Evolutionary conservation across 31 red algal genomes (phyloP), one percentile per base, ranked within the genome.

Genomic region (Odonthalia washingtoniensis): DNA sequence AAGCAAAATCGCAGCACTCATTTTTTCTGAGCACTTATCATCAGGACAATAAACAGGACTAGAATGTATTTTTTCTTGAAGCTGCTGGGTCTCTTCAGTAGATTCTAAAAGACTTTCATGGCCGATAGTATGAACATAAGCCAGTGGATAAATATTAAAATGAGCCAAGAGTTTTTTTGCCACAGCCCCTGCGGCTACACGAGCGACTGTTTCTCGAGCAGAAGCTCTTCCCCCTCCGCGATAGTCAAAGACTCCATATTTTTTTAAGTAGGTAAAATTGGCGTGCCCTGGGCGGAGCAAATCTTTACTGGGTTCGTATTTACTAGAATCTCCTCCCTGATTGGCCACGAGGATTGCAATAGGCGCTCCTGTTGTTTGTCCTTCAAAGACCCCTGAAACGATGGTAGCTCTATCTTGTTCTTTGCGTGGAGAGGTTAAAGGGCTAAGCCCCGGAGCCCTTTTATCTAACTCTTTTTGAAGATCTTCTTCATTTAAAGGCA

Each of bases 191-290:
- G 77, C 77, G 27, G 77, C 77, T 30, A 80, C 77, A 40, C 77
- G 77, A 27, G 24, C 44, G n/a, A 57, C 36, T n/a, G 77, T 80
- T 80, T 80, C 77, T 27, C 77, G 77, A 46, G 77, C 77, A 27
- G 28, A 35, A 27, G 77, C 46, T 27, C 77, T 40, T 30, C 77
- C 77, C 46, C 77, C 77, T 30, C 77, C 77, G 44, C 28, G 28
- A 57, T 35, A 35, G 77, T 27, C n/a, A 38, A 40, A 46, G 36
- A 35, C 60, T 27, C 77, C 77, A 46, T 80, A 80, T 38, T 80
- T 80, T 38, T 80, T 46, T n/a, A 35, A n/a, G 77, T 80, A 80
- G 77, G 77, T 80, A 46, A 60, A 80, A 38, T 80, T 46, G 77
- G 77, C 77, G 44, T 80, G 77, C 60, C 28, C n/a, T 27, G 77